Evolutionary conservation across 2,329 filamentous ascomycete species (phyloP).

Genomic region (Stylonectria norvegica): DNA sequence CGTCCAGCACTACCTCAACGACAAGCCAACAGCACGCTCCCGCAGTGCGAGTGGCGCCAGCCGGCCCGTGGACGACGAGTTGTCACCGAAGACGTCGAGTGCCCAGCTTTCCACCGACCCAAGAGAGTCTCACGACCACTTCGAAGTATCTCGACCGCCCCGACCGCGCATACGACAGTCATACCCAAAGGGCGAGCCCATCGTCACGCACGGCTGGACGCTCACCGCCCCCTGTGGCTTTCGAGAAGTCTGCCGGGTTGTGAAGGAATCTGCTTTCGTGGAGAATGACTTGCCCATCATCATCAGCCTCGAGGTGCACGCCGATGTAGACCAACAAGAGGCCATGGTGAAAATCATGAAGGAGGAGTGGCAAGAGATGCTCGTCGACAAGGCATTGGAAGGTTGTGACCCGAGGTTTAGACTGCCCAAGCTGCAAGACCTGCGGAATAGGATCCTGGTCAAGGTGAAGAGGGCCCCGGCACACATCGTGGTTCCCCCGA

Average conservation of each 20-base stretch:
- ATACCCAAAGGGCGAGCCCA: slow-evolving; percentile 59
- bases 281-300: slow-evolving; percentile 78
- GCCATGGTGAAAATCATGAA: slow-evolving; percentile 94
- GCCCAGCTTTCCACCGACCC: slow-evolving; percentile 25
- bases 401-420: slow-evolving; percentile 49
- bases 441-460: slow-evolving; percentile 77
- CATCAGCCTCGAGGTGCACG: slow-evolving; percentile 89
- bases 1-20: slow-evolving; percentile 27
- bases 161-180: slow-evolving; percentile 20
- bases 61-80: slow-evolving; percentile 27
- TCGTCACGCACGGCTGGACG: slow-evolving; percentile 80
- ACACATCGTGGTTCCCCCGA: slow-evolving; percentile 29
- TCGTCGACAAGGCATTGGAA: slow-evolving; percentile 60
- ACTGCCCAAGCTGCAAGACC: slow-evolving; percentile 66
- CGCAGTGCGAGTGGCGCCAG: slow-evolving; percentile 40
- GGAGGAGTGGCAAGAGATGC: slow-evolving; percentile 73
- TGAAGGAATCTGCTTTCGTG: slow-evolving; percentile 74
- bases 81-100: slow-evolving; percentile 32
- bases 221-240: slow-evolving; percentile 84
- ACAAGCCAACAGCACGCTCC: slow-evolving; percentile 32
- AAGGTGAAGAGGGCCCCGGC: slow-evolving; percentile 66
- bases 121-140: slow-evolving; percentile 34
- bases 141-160: slow-evolving; percentile 28
- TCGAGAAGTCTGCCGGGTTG: slow-evolving; percentile 77
- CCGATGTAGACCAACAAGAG: slow-evolving; percentile 76